These are phyloP conservation scores for Calonectria ilicicola DNA, from an alignment of 2,329 filamentous ascomycete species.

Conservation along the genomic window DNA sequence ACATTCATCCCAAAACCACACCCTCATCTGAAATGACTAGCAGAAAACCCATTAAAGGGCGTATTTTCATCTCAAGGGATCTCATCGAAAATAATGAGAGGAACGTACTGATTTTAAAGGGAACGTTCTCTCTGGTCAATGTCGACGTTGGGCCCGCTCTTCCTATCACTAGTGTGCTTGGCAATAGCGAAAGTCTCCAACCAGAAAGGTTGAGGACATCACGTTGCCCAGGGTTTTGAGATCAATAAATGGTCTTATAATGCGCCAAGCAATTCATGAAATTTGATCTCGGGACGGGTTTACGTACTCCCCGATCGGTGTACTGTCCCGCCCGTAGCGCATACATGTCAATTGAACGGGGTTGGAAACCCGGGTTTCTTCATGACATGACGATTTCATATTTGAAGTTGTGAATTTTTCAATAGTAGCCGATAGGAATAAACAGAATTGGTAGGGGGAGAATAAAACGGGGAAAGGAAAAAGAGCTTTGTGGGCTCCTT, in stretches of 20 bases:
- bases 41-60: too few relatives aligned
- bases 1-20: too few relatives aligned
- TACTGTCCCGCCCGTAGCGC: background rate
- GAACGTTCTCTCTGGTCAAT: too few relatives aligned
- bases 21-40: too few relatives aligned
- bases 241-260: background rate
- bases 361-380: background rate
- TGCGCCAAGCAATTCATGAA: background rate
- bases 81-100: too few relatives aligned
- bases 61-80: too few relatives aligned
- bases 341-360: background rate
- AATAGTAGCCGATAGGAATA: too few relatives aligned
- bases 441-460: too few relatives aligned
- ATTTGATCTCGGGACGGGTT: background rate
- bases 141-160: background rate
- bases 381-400: too few relatives aligned
- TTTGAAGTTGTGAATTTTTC: too few relatives aligned
- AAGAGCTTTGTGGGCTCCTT: background rate
- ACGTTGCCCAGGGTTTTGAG: background rate
- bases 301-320: background rate
- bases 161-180: background rate
- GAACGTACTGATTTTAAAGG: too few relatives aligned
- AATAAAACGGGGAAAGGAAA: too few relatives aligned
- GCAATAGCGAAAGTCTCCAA: background rate
- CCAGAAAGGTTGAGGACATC: background rate